Evolutionary conservation across 768 basidiomycete species (phyloP), one percentile per base, ranked within the genome.

Genomic region (Trametes cingulata): DNA sequence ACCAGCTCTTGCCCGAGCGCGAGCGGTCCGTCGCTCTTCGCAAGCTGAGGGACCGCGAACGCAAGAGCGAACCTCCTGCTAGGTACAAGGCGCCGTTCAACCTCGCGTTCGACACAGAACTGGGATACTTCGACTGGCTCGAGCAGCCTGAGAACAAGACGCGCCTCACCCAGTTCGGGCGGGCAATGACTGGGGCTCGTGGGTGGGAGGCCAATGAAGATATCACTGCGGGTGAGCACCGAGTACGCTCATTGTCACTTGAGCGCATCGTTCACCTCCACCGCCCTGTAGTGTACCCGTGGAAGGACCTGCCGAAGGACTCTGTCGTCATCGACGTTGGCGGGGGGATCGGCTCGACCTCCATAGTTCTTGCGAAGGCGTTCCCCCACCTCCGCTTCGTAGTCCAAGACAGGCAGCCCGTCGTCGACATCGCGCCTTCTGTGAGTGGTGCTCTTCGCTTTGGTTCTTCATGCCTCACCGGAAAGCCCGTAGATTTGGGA

Each of bases 181-280:
- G 81, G 52, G 87, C 86, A 1, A 91, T 91, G 88, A 77, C 76
- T 2, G 86, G 84, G 19, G 85, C 86, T 10, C 79, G 77, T 25
- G 80, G 17, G n/a, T 56, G 53, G 60, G 60, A 61, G 42, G 43
- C 37, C 24, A 24, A 40, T 3, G 60, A 61, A 22, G 51, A 61
- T 20, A 45, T 61, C 41, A 19, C 56, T 36, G 37, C 27, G 10
- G 52, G 60, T 60, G 25, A 17, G 35, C 39, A 19, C 47, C 15
- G 14, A 17, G 27, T 22, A n/a, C n/a, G n/a, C n/a, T n/a, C n/a
- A n/a, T n/a, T n/a, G n/a, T n/a, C n/a, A n/a, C n/a, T n/a, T n/a
- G n/a, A n/a, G n/a, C n/a, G n/a, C n/a, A n/a, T n/a, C n/a, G n/a
- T n/a, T n/a, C n/a, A n/a, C n/a, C n/a, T n/a, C n/a, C n/a, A n/a